Evolutionary conservation across 495 filamentous ascomycete species (phyloP).

Genomic region (Oidiodendron maius): DNA sequence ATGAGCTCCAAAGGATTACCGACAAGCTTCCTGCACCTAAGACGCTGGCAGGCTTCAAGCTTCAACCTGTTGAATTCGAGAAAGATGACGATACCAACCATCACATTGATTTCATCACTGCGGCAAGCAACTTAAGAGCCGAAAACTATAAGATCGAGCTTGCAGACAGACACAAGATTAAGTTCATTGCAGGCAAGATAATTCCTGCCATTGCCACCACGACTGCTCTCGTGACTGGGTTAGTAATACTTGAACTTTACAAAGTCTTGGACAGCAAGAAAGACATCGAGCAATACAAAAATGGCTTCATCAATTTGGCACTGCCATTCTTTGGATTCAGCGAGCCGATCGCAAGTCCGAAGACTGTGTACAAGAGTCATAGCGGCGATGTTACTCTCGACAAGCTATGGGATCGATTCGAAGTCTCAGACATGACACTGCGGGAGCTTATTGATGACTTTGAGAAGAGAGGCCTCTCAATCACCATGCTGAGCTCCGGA

Average conservation of each 20-base stretch:
- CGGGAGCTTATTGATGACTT: constrained; percentile 79
- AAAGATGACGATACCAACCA: constrained; percentile 98
- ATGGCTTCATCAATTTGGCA: constrained; percentile 96
- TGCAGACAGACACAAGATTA: constrained; percentile 93
- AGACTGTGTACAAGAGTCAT: constrained; percentile 76
- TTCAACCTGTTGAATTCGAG: constrained; percentile 93
- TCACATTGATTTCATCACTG: constrained; percentile 99
- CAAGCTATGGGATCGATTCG: constrained; percentile 97
- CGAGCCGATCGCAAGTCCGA: constrained; percentile 88
- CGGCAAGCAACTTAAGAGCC: constrained; percentile 91
- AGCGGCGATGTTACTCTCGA: constrained; percentile 80
- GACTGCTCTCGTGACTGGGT: constrained; percentile 89
- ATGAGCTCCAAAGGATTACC: constrained; percentile 65
- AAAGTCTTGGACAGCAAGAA: constrained; percentile 95
- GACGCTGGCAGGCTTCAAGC: constrained; percentile 74
- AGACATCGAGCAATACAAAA: constrained; percentile 97
- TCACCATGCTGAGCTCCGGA: constrained; percentile 92
- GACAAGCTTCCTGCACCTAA: constrained; percentile 68
- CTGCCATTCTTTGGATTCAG: constrained; percentile 97
- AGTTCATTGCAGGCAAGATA: constrained; percentile 99
- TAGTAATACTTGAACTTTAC: constrained; percentile 89
- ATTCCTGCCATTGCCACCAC: constrained; percentile 98
- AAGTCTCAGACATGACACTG: constrained; percentile 80
- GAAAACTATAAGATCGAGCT: constrained; percentile 94
- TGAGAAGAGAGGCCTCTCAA: constrained; percentile 66